These are phyloP conservation scores for Phlyctochytrium bullatum DNA, from an alignment of 192 early-diverging fungal genomes.

Conservation along the genomic window DNA sequence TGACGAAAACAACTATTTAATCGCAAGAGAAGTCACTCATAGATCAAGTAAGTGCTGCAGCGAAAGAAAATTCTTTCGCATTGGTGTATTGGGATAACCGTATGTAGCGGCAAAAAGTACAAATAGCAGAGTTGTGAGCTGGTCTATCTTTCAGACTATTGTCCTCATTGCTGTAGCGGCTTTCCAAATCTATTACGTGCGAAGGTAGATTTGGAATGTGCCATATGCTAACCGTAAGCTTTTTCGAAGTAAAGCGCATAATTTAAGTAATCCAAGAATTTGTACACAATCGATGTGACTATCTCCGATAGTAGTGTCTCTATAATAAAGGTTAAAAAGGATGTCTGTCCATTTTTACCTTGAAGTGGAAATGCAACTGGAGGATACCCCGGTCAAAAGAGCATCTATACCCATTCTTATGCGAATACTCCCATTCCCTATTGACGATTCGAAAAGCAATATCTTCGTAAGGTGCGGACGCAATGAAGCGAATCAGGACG, in stretches of 20 bases:
- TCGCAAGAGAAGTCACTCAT: not conserved
- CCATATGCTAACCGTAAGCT: too few species aligned
- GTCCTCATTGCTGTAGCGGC: constrained; percentile 63
- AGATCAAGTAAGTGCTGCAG: not conserved
- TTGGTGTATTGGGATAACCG: not conserved
- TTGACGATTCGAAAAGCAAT: constrained; percentile 96
- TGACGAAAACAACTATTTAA: constrained; percentile 1
- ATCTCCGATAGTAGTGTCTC: not conserved
- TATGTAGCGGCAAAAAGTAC: constrained; percentile 73
- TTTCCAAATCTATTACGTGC: constrained; percentile 76
- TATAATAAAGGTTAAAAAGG: not conserved
- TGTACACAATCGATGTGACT: not conserved
- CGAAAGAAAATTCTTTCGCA: constrained; percentile 9
- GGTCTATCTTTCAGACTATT: constrained; percentile 65
- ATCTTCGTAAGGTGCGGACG: constrained; percentile 98
- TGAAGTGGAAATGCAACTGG: constrained; percentile 54
- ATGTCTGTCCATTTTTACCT: constrained; percentile 7
- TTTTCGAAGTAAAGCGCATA: constrained; percentile 5
- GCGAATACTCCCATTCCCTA: constrained; percentile 92
- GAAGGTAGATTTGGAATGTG: constrained; percentile 52
- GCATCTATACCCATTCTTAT: constrained; percentile 64
- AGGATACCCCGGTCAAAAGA: constrained; percentile 45
- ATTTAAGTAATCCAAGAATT: not conserved
- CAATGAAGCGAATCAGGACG: constrained; percentile 81
- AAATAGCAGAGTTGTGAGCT: constrained; percentile 75